Base-by-base conservation (phyloP, 78 protist species). In the Bigelowiella natans region DNA sequence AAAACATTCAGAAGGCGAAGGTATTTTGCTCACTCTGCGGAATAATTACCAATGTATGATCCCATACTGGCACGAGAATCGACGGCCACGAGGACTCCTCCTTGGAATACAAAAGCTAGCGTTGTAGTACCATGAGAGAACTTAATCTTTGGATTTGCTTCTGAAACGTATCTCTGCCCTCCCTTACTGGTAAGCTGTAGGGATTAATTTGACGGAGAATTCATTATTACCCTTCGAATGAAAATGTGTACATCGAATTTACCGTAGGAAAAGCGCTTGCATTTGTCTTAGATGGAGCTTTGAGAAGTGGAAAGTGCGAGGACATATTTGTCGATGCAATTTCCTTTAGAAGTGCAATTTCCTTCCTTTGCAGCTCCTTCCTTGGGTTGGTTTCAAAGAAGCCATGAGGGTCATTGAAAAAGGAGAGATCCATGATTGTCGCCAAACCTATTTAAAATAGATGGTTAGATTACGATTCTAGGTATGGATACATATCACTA, bases 101-200 rank as follows among this genome's bases (percentile, higher is more conserved):
- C 95, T 31, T 93, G 1, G 92, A 91, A 98, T 36, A 91, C 93
- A 93, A 99, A 98, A 26, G 95, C 99, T 31, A 99, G 95, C 28
- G 99, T 98, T 1, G 99, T 99, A 1, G 99, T 99, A 34, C 99
- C 99, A 90, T 99, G 99, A 37, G 84, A 31, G 83, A 95, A 39
- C 39, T 93, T 39, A 31, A 97, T n/a, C 83, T 29, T 34, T 7
- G 86, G 86, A 34, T 83, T 83, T 2, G 86, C 73, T 18, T 51
- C 73, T 26, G 73, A 51, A 26, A 51, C 73, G 18, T 51, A 51
- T 51, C 73, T 51, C 73, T 51, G 73, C 18, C 73, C 73, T 51
- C 73, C 73, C 73, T 51, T 51, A 18, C 18, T 18, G 73, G 73
- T 51, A 51, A 51, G 73, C 73, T 51, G 73, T n/a, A n/a, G n/a